Base-by-base conservation (phyloP, 129 eudicot species). In the Flaveria sonorensis region DNA sequence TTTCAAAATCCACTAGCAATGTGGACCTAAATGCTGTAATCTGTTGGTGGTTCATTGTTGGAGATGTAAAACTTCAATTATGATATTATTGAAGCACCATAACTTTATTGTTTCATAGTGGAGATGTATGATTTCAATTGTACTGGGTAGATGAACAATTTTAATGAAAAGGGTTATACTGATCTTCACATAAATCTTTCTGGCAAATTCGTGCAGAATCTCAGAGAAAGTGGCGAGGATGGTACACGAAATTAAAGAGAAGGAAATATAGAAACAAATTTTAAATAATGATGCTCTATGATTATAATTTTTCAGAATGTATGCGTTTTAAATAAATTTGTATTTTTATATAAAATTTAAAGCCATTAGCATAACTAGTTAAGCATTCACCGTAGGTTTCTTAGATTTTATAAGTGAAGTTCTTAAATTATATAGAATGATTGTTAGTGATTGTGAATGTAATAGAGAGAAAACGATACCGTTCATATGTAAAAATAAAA, bases 111-210 rank as follows among this genome's bases (percentile, higher is more conserved):
- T 10, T 24, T 15, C 19, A 70, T 24, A 26, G 60, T 50, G 2
- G n/a, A 72, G 26, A 28, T 62, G 79, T 13, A 23, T 28, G 45
- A 74, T 18, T 74, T 1, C 56, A 59, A 59, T 47, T 14, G 40
- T 79, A 65, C 52, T 51, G 43, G 79, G 79, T 80, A 66, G 79
- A 73, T 80, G 11, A 53, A 52, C 79, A 66, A 24, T 53, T 13
- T 66, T 80, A 79, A 73, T 52, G 83, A 62, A 70, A 60, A 60
- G 4, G 72, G 15, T 71, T 50, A 7, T 36, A 62, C 48, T 71
- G 59, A 23, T 60, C 28, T 56, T 70, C 8, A 18, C 60, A 61
- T 80, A 72, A 79, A 79, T 72, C 73, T 79, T 56, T 48, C 78
- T 77, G 81, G 3, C 65, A 32, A 76, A 30, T 76, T 65, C 65